Evolutionary conservation across 2,329 filamentous ascomycete genomes (phyloP).

Genomic region (Coniochaeta sp.): DNA sequence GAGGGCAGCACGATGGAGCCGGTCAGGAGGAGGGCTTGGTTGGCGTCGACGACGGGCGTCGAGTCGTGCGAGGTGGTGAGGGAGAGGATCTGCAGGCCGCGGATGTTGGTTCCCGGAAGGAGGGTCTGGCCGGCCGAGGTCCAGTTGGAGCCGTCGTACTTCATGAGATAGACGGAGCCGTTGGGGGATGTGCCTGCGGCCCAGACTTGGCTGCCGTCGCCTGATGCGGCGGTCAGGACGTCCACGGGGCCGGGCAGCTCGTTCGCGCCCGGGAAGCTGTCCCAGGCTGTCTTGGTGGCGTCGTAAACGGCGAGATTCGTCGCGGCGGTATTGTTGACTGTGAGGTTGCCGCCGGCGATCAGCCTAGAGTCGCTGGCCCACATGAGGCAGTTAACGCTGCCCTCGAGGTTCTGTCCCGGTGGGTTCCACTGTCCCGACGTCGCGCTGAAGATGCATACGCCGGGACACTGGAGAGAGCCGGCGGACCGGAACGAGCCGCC

Average conservation of each 20-base stretch:
- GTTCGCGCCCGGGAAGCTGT: conserved; percentile 51
- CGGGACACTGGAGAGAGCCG: conserved; percentile 74
- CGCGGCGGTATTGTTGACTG: conserved; percentile 51
- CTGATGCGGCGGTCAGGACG: conserved; percentile 66
- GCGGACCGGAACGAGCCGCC: conserved; percentile 79
- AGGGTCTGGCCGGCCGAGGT: conserved; percentile 57
- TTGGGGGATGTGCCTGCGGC: conserved; percentile 64
- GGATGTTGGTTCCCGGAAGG: conserved; percentile 59
- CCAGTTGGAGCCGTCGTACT: conserved; percentile 71
- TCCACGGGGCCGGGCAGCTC: conserved; percentile 74
- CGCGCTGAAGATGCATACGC: conserved; percentile 73
- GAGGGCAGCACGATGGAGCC: conserved; percentile 68
- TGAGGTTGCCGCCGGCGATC: conserved; percentile 71
- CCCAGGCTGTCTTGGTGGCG: conserved; percentile 59
- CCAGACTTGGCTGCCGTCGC: conserved; percentile 71
- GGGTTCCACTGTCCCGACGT: conserved; percentile 69
- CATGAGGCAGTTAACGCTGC: conserved; percentile 62
- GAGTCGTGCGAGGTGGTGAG: conserved; percentile 60
- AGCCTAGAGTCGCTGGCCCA: conserved; percentile 70
- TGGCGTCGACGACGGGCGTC: conserved; percentile 54
- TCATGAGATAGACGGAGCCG: conserved; percentile 70
- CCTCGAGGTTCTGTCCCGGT: conserved; percentile 64
- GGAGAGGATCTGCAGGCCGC: conserved; percentile 74
- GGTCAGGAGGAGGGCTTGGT: conserved; percentile 74
- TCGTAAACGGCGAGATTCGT: conserved; percentile 70